Percentiles rank a stretch among this genome's conserved stretches.
These are phyloP conservation scores for Colletotrichum sp. DNA, from an alignment of 2,329 filamentous ascomycete species.

Conservation along the genomic window DNA sequence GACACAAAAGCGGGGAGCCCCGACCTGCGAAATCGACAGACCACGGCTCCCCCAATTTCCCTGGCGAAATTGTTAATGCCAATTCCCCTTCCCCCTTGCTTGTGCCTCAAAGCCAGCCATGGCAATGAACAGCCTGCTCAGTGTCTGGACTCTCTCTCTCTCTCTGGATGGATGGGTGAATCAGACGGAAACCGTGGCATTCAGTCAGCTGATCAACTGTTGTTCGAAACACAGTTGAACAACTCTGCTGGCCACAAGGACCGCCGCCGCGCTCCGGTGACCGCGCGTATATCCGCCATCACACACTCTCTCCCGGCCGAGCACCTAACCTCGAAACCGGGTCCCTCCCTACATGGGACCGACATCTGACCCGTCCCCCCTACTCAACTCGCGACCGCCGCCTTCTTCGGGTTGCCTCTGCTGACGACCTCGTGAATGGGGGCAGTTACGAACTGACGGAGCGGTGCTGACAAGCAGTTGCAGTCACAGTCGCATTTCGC, in stretches of 20 bases:
- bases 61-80: slow-evolving; percentile 14
- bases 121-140: background rate
- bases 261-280: background rate
- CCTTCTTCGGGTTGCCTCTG: background rate
- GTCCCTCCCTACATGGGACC: slow-evolving; percentile 6
- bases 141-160: background rate
- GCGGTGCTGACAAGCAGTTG: background rate
- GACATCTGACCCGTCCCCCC: slow-evolving; percentile 9
- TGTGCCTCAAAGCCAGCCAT: background rate
- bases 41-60: slow-evolving; percentile 2
- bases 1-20: background rate
- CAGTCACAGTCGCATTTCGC: background rate
- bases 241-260: background rate
- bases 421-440: background rate
- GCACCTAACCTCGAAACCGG: background rate
- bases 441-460: background rate
- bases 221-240: background rate
- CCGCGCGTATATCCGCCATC: background rate
- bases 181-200: background rate
- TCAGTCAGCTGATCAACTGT: background rate
- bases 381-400: background rate
- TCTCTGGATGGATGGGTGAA: background rate
- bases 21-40: background rate
- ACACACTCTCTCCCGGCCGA: background rate
- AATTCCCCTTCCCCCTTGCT: slow-evolving; percentile 1